Percentiles rank a stretch among this genome's conserved stretches.
Evolutionary conservation across 2,329 filamentous ascomycete genomes (phyloP).

Genomic region (Aspergillus brunneoviolaceus): DNA sequence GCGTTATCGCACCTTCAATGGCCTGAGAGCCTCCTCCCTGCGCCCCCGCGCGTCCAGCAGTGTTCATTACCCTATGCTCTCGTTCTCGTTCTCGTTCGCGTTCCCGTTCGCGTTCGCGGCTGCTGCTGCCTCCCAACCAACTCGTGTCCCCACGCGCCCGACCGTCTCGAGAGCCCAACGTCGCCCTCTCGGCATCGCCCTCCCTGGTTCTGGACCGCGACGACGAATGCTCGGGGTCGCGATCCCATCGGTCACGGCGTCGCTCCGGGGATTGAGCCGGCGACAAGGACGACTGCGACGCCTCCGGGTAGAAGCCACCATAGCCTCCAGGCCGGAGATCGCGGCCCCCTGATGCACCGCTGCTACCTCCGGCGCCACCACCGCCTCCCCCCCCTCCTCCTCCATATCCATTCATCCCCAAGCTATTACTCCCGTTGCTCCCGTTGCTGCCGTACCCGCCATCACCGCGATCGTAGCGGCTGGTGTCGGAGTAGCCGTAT

Average conservation of each 20-base stretch:
- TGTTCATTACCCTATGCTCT: constrained; percentile 6
- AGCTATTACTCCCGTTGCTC: constrained; percentile 27
- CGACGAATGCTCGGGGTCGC: constrained; percentile 32
- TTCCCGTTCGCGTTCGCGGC: constrained; percentile 22
- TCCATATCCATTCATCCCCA: constrained; percentile 36
- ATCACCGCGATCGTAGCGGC: constrained; percentile 37
- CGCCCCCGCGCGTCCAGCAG: constrained; percentile 20
- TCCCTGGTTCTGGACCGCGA: constrained; percentile 39
- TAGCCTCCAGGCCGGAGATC: constrained; percentile 46
- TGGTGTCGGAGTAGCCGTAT: constrained; percentile 37
- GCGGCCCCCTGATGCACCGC: constrained; percentile 45
- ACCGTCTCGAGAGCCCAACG: constrained; percentile 29
- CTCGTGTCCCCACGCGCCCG: constrained; percentile 22
- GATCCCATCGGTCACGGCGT: constrained; percentile 32
- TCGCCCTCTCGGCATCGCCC: constrained; percentile 30
- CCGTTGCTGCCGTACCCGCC: constrained; percentile 27
- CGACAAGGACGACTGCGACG: constrained; percentile 27
- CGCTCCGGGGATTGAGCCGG: constrained; percentile 33
- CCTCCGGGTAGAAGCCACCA: constrained; percentile 43
- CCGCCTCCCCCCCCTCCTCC: constrained; percentile 27
- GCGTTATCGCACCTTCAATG: constrained; percentile 35
- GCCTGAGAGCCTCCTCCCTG: constrained; percentile 33
- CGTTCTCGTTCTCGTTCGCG: constrained; percentile 19
- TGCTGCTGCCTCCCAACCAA: constrained; percentile 23
- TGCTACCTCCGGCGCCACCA: constrained; percentile 24